Evolutionary conservation across 2,329 filamentous ascomycete genomes (phyloP), one percentile per base, ranked within the genome.

Genomic region (Sclerotinia glacialis): DNA sequence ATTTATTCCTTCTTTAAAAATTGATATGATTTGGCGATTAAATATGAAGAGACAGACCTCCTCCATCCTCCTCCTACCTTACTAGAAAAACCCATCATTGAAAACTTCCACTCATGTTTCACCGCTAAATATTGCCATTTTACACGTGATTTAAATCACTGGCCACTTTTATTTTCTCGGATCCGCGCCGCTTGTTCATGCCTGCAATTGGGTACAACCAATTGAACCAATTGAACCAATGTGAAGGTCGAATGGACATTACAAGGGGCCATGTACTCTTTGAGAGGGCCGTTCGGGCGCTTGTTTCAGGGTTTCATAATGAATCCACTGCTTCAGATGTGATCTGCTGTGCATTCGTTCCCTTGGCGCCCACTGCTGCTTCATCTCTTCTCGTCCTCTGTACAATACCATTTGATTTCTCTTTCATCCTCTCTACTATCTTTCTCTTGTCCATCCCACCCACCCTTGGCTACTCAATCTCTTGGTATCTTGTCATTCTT

Each of bases 261-360:
- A 5, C 56, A 60, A 47, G 56, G 56, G 42, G 56, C 6, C 6
- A 18, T 34, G 28, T 60, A 37, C 28, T 47, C 26, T 47, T 59
- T 59, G 58, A 37, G 44, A 37, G 56, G 58, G n/a, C 44, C 58
- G 58, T 49, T 50, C 47, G 31, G 44, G 63, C 54, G 63, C 63
- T 60, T 65, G 63, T 65, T 65, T 60, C 63, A 65, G 26, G 56
- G 63, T 52, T 65, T 65, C 54, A 59, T 50, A 7, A 34, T 60
- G 11, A 23, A 18, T 56, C 61, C 49, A 40, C 58, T 64, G 61
- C 61, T 55, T 64, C 42, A 65, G 54, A 49, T 64, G 62, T 59
- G 52, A 65, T 65, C 52, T 65, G 23, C 62, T 49, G 31, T 58
- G 52, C 62, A 58, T 64, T 55, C 52, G 40, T 64, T 55, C n/a